Evolutionary conservation across 805 yeast genomes (phyloP).

Genomic region (Starmerella etchellsii): DNA sequence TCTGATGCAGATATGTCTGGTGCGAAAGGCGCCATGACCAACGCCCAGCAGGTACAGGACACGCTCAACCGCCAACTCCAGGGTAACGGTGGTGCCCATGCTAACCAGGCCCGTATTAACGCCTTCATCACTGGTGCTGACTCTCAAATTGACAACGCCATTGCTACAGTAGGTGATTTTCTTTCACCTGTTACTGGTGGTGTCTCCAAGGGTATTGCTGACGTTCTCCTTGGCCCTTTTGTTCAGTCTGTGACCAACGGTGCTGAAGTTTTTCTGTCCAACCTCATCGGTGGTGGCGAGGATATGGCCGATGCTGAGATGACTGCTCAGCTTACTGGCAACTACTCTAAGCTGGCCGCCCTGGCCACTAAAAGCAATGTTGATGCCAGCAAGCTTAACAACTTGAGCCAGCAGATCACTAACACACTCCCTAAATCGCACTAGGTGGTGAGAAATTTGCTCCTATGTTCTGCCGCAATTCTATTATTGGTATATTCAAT

Average conservation of each 20-base stretch:
- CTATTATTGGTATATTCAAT: too few relatives aligned
- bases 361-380: conserved; percentile 16
- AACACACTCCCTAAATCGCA: conserved; percentile 7
- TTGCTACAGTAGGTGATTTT: conserved; percentile 16
- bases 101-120: conserved; percentile 8
- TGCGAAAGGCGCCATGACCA: conserved; percentile 14
- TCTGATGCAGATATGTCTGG: conserved; percentile 1
- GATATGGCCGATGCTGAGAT: conserved; percentile 13
- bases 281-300: conserved; percentile 17
- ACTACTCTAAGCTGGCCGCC: conserved; percentile 16
- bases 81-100: conserved; percentile 6
- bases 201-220: conserved; percentile 14
- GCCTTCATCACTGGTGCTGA: conserved; percentile 26
- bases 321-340: conserved; percentile 15
- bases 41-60: conserved; percentile 16
- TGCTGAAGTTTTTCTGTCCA: conserved; percentile 23
- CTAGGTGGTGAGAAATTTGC: too few relatives aligned
- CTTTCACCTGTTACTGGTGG: conserved; percentile 18
- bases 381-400: conserved; percentile 11
- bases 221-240: conserved; percentile 22
- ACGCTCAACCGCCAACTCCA: conserved; percentile 11
- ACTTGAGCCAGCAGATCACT: conserved; percentile 16
- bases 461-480: too few relatives aligned
- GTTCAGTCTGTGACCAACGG: conserved; percentile 26
- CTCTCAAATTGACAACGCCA: conserved; percentile 25